Evolutionary conservation across 2,329 filamentous ascomycete genomes (phyloP), one percentile per base, ranked within the genome.

Genomic region (Aspergillus sclerotialis): DNA sequence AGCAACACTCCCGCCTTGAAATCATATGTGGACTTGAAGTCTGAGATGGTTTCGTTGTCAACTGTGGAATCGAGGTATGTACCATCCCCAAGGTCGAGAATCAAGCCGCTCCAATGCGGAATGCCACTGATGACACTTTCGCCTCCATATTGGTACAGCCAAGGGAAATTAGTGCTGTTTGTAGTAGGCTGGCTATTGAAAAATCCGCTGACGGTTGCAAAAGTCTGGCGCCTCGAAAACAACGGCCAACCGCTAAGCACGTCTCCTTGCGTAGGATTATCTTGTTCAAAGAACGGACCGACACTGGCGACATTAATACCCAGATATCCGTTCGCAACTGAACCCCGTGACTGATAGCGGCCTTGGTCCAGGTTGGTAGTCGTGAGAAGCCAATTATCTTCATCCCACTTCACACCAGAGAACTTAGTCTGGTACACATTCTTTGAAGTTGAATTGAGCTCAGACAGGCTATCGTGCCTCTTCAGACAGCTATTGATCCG

Each of bases 111-210:
- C 70, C 79, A 82, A 51, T 85, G 81, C 5, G 82, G 82, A 11
- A 87, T 70, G 15, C 82, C 82, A 33, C 73, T 75, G 42, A 85
- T 82, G 32, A 82, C 78, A 45, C 75, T 82, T 48, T 87, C 82
- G 37, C 75, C 74, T 5, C 80, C 80, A 57, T 82, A 81, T 44
- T 84, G 75, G 36, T 75, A 69, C 28, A 86, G 55, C 80, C 82
- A 84, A 0, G 69, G 69, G 45, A 80, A 84, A 45, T 84, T 84
- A 5, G 73, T 72, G 1, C 71, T 69, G 28, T 75, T 77, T 0
- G 71, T 75, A 18, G 65, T 70, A 3, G 69, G 65, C 50, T 83
- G 76, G 3, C 65, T 65, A 41, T 82, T 70, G 53, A 72, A 84
- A 50, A 84, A 84, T 1, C 80, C 80, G 4, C 76, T 72, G 17